Conservation (phyloP, 2,329 filamentous ascomycete genomes). For the Penicillium sp. region DNA sequence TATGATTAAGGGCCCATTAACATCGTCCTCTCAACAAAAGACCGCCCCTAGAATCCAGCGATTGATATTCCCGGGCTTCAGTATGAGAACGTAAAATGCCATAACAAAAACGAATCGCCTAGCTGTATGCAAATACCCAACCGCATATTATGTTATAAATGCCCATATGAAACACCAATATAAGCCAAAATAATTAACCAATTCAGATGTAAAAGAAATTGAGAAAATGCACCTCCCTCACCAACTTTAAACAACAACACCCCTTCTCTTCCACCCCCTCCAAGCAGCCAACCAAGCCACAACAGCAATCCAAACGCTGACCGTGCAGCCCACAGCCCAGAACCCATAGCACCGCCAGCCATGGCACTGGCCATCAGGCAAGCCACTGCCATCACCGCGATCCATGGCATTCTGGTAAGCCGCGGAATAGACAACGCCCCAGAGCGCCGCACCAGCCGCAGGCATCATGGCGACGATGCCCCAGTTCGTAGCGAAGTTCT, state of each 20-base stretch:
- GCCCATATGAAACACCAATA: too few species aligned
- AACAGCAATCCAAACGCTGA: conserved; percentile 75
- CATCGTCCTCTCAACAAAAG: too few species aligned
- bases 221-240: neutral
- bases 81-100: too few species aligned
- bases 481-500: conserved; percentile 98
- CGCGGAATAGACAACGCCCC: conserved; percentile 80
- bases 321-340: conserved; percentile 72
- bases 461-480: conserved; percentile 92
- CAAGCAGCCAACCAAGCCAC: conserved; percentile 73
- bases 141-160: too few species aligned
- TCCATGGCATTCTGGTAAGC: conserved; percentile 44
- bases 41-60: too few species aligned
- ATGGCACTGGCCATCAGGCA: conserved; percentile 65
- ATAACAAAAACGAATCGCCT: too few species aligned
- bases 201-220: neutral
- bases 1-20: too few species aligned
- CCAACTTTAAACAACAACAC: conserved; percentile 67
- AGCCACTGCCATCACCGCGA: conserved; percentile 36
- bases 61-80: too few species aligned
- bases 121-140: too few species aligned
- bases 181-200: too few species aligned
- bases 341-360: conserved; percentile 83
- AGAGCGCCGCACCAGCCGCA: conserved; percentile 81
- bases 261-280: conserved; percentile 78